Base-by-base conservation (phyloP, 1,284 basidiomycete species). In the Ceratobasidium theobromae region DNA sequence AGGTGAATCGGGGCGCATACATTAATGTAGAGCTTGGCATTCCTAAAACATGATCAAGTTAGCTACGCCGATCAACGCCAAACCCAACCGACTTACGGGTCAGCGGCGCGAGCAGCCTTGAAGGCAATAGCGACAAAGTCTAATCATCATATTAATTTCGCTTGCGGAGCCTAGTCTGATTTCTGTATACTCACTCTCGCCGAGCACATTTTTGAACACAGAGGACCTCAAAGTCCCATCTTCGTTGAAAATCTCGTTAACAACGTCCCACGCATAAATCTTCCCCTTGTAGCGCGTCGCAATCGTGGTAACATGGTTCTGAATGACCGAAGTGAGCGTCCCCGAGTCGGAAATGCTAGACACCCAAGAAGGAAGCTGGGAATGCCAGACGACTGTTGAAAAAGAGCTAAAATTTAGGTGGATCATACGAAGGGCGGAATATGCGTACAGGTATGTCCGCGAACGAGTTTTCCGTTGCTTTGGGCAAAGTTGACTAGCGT, bases 181-280 rank as follows among this genome's bases (percentile, higher is more conserved):
- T 38, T 38, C 16, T 23, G 51, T 27, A 30, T 25, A 32, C 57
- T 51, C 16, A 52, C 49, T 40, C 38, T 65, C 60, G 8, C 69
- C 69, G 14, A 69, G 64, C 6, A 54, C 52, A 12, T 40, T 25
- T 28, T 55, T 65, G 58, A 68, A 69, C 4, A 70, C 69, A 14
- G 67, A 65, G 25, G 41, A 33, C 23, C 69, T 53, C 30, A 66
- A 43, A 27, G 69, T 48, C n/a, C 69, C 69, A 32, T 70, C 66
- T 18, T 69, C 68, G 40, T 69, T 58, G 27, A 58, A 48, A 18
- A 58, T 58, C 53, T 69, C 77, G 75, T 78, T 78, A 70, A 73
- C 55, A 16, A 79, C 77, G 70, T 79, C 78, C 79, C 78, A 79
- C 74, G 78, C 67, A 66, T 78, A 79, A 32, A 66, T 51, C 53